Conservation (phyloP, 2,329 filamentous ascomycete species). For the Eutypella sp. region DNA sequence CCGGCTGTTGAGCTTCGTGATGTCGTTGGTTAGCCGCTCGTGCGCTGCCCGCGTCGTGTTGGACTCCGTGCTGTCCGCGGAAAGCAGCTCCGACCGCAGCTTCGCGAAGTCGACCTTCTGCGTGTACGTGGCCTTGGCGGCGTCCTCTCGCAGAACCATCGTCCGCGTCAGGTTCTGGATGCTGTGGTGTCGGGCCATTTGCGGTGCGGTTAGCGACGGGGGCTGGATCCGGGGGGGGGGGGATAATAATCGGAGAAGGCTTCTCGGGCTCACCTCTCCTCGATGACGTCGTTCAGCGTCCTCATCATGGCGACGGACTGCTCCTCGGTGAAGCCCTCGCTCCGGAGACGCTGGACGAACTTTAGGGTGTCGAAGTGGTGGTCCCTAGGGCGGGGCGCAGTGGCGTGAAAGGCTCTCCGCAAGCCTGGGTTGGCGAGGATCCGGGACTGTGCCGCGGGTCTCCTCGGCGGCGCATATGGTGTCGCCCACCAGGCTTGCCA, state of each 20-base stretch:
- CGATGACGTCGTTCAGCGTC: constrained; percentile 91
- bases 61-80: constrained; percentile 85
- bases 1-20: constrained; percentile 86
- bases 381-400: constrained; percentile 58
- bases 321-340: constrained; percentile 91
- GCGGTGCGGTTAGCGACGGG: not conserved
- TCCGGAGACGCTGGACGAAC: constrained; percentile 85
- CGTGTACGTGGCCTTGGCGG: constrained; percentile 72
- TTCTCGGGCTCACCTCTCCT: constrained; percentile 63
- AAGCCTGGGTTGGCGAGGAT: constrained; percentile 25
- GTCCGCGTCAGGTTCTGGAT: constrained; percentile 96
- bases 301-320: constrained; percentile 99
- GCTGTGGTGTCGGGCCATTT: constrained; percentile 34
- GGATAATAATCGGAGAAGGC: not conserved
- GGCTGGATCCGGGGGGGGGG: not conserved
- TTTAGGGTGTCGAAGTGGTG: constrained; percentile 98
- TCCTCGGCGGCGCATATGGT: constrained; percentile 6
- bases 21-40: constrained; percentile 88
- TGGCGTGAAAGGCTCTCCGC: constrained; percentile 61
- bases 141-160: constrained; percentile 95
- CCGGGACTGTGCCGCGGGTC: constrained; percentile 7
- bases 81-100: constrained; percentile 87
- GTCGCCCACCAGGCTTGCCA: too few species aligned
- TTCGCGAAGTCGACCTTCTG: constrained; percentile 98
- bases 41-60: constrained; percentile 84